Evolutionary conservation across 441 rosid genomes (phyloP), one percentile per base, ranked within the genome.

Genomic region (Populus hybrid): DNA sequence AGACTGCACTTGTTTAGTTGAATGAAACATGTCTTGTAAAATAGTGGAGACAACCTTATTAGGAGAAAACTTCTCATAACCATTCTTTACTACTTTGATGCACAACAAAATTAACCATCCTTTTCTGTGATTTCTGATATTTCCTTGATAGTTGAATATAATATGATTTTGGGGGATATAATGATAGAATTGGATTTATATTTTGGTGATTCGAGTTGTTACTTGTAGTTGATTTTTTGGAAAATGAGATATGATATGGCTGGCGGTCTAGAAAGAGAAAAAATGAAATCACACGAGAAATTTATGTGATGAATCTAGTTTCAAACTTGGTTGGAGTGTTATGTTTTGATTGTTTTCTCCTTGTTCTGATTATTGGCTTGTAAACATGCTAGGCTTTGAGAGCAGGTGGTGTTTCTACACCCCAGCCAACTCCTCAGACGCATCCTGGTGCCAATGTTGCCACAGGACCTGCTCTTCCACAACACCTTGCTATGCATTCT

Each of bases 401-500:
- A 84, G 87, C 92, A 65, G 88, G 84, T 76, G 82, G 82, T 76
- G 86, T 89, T 71, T 85, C 98, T 45, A 77, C 92, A 11, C 82
- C 92, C 28, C 94, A 91, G 88, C 89, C 89, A 78, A 79, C 89
- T 66, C 89, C 80, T 24, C 98, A 93, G 87, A 85, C 84, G 18
- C 82, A 84, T 68, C 85, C 94, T 8, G 88, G 90, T 83, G 90
- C 85, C 45, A 87, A 74, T 64, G 89, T 88, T 63, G 94, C 99
- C 71, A 86, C 93, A 0, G 98, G 97, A 78, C 93, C 94, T 36
- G 82, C 92, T 75, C 91, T 89, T 78, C 97, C 97, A 0, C 99
- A 94, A 77, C 99, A 93, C 82, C 90, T 94, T 76, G 88, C 95
- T 56, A 87, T 96, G 90, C 99, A 96, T 81, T 93, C 97, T 28